A percentile compares a stretch with the other conserved stretches of the same genome.
phyloP scores from a whole-genome alignment of 2,329 filamentous ascomycete species.

The Fusarium burgessii region DNA sequence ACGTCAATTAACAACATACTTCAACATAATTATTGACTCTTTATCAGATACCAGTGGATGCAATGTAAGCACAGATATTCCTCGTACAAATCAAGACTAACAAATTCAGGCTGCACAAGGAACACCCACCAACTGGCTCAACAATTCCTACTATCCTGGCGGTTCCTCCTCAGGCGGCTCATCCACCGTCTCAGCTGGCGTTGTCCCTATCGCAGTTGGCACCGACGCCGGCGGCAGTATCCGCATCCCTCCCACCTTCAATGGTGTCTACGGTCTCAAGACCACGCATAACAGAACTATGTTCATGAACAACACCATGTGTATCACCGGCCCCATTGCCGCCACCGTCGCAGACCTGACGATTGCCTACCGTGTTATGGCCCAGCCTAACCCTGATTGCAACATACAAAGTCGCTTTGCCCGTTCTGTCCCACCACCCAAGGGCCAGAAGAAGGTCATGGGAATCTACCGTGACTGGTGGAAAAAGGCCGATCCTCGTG shows the following conservation, averaged over 20 bases:
- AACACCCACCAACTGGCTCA: conserved; percentile 82
- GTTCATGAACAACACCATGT: conserved; percentile 64
- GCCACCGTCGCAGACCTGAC: conserved; percentile 81
- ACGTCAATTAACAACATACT: conserved; percentile 52
- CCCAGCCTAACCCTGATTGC: conserved; percentile 75
- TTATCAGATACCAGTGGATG: conserved; percentile 80
- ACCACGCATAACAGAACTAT: conserved; percentile 78
- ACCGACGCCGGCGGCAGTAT: conserved; percentile 82
- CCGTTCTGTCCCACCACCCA: conserved; percentile 61
- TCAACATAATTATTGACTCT: conserved; percentile 18
- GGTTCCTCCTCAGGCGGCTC: conserved; percentile 83
- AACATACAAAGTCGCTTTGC: conserved; percentile 72
- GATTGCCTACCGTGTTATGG: conserved; percentile 84
- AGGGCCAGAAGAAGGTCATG: conserved; percentile 68
- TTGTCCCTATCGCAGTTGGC: conserved; percentile 81
- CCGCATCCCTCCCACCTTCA: conserved; percentile 79
- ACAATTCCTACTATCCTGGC: conserved; percentile 80
- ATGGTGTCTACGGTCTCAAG: conserved; percentile 86
- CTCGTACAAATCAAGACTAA: conserved; percentile 52
- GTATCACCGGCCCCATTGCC: conserved; percentile 80
- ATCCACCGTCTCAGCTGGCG: conserved; percentile 75
- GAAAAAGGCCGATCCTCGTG: conserved; percentile 66
- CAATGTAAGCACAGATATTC: conserved; percentile 63
- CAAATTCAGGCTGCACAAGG: conserved; percentile 69
- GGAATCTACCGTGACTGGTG: conserved; percentile 73